A percentile compares a stretch with the other conserved stretches of the same genome.
Conservation (phyloP, 208 protist species). For the Plasmodiophora brassicae region DNA sequence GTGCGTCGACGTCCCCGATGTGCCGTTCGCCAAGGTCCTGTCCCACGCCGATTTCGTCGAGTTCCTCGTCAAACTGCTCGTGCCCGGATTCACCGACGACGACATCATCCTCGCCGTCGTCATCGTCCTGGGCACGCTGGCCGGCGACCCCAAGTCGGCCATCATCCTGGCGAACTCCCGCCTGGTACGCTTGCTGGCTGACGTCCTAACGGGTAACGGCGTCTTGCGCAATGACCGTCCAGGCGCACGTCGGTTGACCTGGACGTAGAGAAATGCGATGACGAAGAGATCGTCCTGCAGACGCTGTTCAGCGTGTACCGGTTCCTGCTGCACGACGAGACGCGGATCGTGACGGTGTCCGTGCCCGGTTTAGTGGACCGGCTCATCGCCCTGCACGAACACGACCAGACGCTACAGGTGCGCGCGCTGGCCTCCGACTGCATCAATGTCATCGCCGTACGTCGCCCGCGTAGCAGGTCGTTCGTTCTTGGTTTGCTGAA, state of each 20-base stretch:
- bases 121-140: not conserved
- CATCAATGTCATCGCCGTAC: no score
- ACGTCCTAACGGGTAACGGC: not conserved
- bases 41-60: conserved; percentile 15
- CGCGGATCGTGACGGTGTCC: not conserved
- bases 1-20: not conserved
- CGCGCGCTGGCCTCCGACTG: not conserved
- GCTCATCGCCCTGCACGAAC: not conserved
- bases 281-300: conserved; percentile 30
- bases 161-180: not conserved
- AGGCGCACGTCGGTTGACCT: no score
- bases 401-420: not conserved
- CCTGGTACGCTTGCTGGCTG: not conserved
- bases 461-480: no score
- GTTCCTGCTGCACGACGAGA: not conserved
- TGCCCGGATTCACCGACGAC: conserved; percentile 26
- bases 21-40: not conserved
- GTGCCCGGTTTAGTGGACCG: not conserved
- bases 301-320: not conserved
- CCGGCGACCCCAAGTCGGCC: not conserved
- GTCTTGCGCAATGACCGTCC: not conserved
- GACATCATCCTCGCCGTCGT: conserved; percentile 18
- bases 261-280: conserved; percentile 15
- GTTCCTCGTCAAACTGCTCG: conserved; percentile 2
- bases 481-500: no score